Base-by-base conservation (phyloP, 2,329 filamentous ascomycete species). In the Trichoderma sp. region DNA sequence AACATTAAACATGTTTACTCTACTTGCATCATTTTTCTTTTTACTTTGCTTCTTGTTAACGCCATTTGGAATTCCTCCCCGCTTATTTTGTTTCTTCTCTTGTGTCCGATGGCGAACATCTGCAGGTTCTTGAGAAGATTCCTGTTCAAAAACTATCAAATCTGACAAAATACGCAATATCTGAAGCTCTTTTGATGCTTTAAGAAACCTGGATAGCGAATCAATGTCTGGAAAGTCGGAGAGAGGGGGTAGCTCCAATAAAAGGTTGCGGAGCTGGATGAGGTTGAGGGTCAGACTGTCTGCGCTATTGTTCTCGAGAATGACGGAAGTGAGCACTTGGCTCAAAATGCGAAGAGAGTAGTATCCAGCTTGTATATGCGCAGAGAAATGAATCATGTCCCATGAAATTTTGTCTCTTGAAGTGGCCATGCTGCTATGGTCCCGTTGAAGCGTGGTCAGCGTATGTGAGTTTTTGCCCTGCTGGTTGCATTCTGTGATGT, bases 321-420 rank as follows among this genome's bases (percentile, higher is more conserved):
- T 66, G 21, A 75, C 58, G 0, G 72, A 70, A 26, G 64, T 34
- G 2, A 81, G 63, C 10, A 80, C 74, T 28, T 79, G 79, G 2
- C 85, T 71, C 4, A 88, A 68, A 28, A 81, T 74, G n/a, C 88
- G 83, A 1, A 91, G 74, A 0, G 89, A 91, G 74, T 91, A 91
- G 6, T 87, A 77, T 0, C 84, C 81, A 5, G 86, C 86, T 66
- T 90, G 86, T 0, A 88, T 77, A 71, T 90, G 87, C 0, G 89
- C 88, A 10, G 83, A 76, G 59, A 90, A 81, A 73, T 93, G 90
- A 54, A 91, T 77, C 21, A 85, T 79, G 11, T 84, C 80, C 90
- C 90, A 92, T 1, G 72, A 76, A 59, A 73, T n/a, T 32, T 49
- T 66, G 24, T 55, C 46, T 5, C 72, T 5, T 37, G 16, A 18